Base-by-base conservation (phyloP, 768 basidiomycete genomes). In the Lactarius pseudohatsudake region DNA sequence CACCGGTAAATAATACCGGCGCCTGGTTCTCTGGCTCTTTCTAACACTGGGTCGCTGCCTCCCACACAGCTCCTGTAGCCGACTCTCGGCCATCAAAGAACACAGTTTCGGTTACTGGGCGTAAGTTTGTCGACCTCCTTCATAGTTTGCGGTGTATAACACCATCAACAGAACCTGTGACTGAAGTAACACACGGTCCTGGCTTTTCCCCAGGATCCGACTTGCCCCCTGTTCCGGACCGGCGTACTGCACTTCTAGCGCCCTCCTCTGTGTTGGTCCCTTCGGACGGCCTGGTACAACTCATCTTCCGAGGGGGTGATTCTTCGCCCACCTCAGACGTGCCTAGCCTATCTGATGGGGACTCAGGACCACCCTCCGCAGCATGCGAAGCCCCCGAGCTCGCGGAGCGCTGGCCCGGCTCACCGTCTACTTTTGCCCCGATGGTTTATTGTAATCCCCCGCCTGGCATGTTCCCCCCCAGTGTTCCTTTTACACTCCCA, bases 331-430 rank as follows among this genome's bases (percentile, higher is more conserved):
- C 56, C 40, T 66, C 64, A 32, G 68, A 69, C 18, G 68, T 67
- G 2, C 68, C 68, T 18, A 69, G 68, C 38, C 58, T 69, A 30
- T 67, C 68, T 18, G 66, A 67, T 64, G 66, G 66, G 15, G 68
- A 67, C 58, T 66, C 57, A 4, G 65, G 53, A 1, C 65, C 68
- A 16, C 65, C 68, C 2, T 69, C 68, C 4, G 65, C 65, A 22
- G 32, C 61, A 20, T 69, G 61, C 43, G 65, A 67, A 30, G 61
- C 54, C 16, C 65, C 68, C 57, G 68, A 69, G n/a, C n/a, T 56
- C n/a, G n/a, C 57, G 60, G 68, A 67, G 61, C 60, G 65, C 57
- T 69, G 68, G 68, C 60, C 57, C 30, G 57, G 68, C 34, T 62
- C 61, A n/a, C 65, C 68, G 7, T 8, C 68, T 20, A 38, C 34